Conservation (phyloP, 2,329 filamentous ascomycete species). For the Talaromyces sp. region DNA sequence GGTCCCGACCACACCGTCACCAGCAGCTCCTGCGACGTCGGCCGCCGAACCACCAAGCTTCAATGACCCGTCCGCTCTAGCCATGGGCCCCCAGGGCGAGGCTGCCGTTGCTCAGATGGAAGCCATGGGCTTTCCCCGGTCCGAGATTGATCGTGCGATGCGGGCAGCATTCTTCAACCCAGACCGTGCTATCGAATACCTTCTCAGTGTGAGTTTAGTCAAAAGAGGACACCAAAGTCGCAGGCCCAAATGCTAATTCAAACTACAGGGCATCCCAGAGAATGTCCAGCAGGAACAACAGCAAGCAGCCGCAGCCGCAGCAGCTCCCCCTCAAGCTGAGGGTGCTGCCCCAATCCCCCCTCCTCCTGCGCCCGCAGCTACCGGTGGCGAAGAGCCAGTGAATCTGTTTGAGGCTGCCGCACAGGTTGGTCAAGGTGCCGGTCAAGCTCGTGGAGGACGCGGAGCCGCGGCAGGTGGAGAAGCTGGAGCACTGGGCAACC, state of each 20-base stretch:
- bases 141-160: conserved; percentile 89
- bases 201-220: conserved; percentile 66
- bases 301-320: conserved; percentile 38
- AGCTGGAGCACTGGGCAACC: conserved; percentile 62
- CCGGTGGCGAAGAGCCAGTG: conserved; percentile 56
- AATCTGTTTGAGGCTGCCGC: conserved; percentile 94
- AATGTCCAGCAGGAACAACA: conserved; percentile 69
- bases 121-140: conserved; percentile 88
- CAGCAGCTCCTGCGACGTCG: conserved; percentile 43
- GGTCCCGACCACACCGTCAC: conserved; percentile 45
- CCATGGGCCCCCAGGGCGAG: conserved; percentile 76
- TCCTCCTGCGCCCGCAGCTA: conserved; percentile 33
- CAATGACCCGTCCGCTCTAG: conserved; percentile 73
- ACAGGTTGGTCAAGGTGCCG: conserved; percentile 53
- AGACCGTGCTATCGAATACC: conserved; percentile 93
- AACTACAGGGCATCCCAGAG: conserved; percentile 77
- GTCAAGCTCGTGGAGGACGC: not conserved
- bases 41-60: conserved; percentile 43
- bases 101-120: conserved; percentile 89
- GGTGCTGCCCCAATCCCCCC: conserved; percentile 27
- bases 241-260: not conserved
- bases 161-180: conserved; percentile 95
- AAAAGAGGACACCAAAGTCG: no score
- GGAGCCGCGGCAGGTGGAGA: conserved; percentile 42
- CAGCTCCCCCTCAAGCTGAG: conserved; percentile 29